Percentiles rank a stretch among this genome's conserved stretches.
Evolutionary conservation across 371 early-diverging fungal genomes (phyloP).

Genomic region (Fennellomyces sp.): DNA sequence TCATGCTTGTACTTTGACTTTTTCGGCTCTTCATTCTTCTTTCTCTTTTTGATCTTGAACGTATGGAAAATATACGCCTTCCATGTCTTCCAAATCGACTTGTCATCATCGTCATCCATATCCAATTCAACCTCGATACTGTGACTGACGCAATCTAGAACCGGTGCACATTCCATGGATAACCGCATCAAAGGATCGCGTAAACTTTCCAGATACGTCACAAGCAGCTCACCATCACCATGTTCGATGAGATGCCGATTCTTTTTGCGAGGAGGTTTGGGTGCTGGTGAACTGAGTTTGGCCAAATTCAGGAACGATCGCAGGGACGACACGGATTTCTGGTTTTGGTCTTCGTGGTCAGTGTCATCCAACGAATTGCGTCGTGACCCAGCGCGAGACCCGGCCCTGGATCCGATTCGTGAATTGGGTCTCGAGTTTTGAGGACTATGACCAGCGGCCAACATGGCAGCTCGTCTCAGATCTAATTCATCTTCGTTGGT

Average conservation of each 20-base stretch:
- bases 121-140: slow-evolving; percentile 42
- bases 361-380: slow-evolving; percentile 16
- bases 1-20: slow-evolving; percentile 1
- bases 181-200: slow-evolving; percentile 57
- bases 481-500: slow-evolving; percentile 34
- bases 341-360: slow-evolving; percentile 21
- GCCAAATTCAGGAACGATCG: slow-evolving; percentile 34
- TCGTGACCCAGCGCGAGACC: slow-evolving; percentile 6
- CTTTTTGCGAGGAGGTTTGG: slow-evolving; percentile 39
- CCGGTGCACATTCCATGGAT: slow-evolving; percentile 49
- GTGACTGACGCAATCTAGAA: slow-evolving; percentile 48
- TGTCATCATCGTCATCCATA: slow-evolving; percentile 53
- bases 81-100: slow-evolving; percentile 42
- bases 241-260: slow-evolving; percentile 51
- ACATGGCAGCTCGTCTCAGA: slow-evolving; percentile 27
- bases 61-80: slow-evolving; percentile 31
- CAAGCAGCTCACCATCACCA: slow-evolving; percentile 54
- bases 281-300: slow-evolving; percentile 3
- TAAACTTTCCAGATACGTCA: slow-evolving; percentile 58
- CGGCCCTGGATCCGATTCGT: slow-evolving; percentile 2
- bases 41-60: slow-evolving; percentile 19
- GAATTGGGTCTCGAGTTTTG: slow-evolving; percentile 12
- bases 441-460: slow-evolving; percentile 27
- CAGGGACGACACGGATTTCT: slow-evolving; percentile 39
- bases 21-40: neutral